Conservation (phyloP, 1,139 yeast genomes). For the Meyerozyma smithsonii region DNA sequence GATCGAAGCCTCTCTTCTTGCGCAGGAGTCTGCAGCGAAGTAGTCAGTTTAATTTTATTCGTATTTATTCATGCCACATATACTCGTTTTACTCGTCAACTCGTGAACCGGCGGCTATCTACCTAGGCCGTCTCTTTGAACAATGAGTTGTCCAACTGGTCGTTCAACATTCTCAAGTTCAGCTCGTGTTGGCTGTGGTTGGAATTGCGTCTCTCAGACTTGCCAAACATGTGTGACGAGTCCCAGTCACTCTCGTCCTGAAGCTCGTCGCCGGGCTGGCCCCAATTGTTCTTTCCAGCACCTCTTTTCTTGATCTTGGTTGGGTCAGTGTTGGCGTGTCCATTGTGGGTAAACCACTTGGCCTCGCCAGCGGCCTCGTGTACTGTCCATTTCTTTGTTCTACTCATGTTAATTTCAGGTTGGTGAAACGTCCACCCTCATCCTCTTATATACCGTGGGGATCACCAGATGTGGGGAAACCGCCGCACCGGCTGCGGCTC, state of each 20-base stretch:
- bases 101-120: background rate
- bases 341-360: conserved; percentile 74
- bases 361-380: conserved; percentile 59
- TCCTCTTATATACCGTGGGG: background rate
- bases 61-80: background rate
- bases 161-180: conserved; percentile 3
- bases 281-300: conserved; percentile 80
- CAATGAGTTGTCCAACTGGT: conserved; percentile 1
- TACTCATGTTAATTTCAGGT: conserved; percentile 54
- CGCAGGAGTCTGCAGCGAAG: conserved; percentile 12
- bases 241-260: conserved; percentile 28
- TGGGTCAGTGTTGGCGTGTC: conserved; percentile 62
- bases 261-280: conserved; percentile 63
- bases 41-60: background rate
- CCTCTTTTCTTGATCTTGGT: conserved; percentile 79
- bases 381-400: conserved; percentile 77
- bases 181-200: conserved; percentile 21
- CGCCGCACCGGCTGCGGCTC: background rate
- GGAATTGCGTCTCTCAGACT: conserved; percentile 36
- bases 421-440: background rate
- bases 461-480: conserved; percentile 1
- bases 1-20: conserved; percentile 26
- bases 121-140: background rate
- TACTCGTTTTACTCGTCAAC: too few species aligned
- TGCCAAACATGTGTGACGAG: conserved; percentile 18